A percentile compares a stretch with the other conserved stretches of the same genome.
Evolutionary conservation across 306 rosid genomes (phyloP).

Genomic region (Prunus dulcis): DNA sequence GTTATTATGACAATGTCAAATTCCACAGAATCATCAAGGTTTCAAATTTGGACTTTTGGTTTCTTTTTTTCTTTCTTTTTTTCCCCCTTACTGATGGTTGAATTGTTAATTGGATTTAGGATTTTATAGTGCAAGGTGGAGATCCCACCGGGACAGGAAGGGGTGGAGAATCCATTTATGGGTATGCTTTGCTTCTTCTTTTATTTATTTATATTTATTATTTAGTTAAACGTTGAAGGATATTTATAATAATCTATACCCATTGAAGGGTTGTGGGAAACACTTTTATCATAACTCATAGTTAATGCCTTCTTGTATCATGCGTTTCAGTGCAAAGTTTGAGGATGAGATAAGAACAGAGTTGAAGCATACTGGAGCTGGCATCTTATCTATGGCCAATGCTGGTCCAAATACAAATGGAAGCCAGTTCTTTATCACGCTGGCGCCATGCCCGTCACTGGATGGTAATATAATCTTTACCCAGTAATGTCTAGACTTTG

Average conservation of each 20-base stretch:
- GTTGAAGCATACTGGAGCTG: slow-evolving; percentile 99
- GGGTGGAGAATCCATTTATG: slow-evolving; percentile 97
- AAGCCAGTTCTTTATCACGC: slow-evolving; percentile 92
- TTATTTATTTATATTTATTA: neutral
- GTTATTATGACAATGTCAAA: slow-evolving; percentile 83
- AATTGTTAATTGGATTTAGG: slow-evolving; percentile 47
- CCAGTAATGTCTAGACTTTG: neutral
- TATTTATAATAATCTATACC: too few relatives aligned
- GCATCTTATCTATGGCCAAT: slow-evolving; percentile 96
- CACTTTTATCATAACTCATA: neutral
- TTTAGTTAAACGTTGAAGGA: neutral
- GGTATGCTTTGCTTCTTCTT: slow-evolving; percentile 37
- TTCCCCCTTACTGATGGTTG: neutral
- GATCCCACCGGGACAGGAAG: slow-evolving; percentile 99
- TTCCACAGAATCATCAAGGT: slow-evolving; percentile 99
- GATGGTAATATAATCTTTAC: slow-evolving; percentile 59
- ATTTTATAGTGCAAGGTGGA: slow-evolving; percentile 96
- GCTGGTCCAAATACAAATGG: slow-evolving; percentile 95
- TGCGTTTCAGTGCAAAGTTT: slow-evolving; percentile 59
- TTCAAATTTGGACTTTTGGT: neutral
- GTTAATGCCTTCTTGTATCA: neutral
- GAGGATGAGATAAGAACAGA: slow-evolving; percentile 88
- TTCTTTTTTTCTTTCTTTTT: neutral
- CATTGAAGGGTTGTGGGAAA: neutral
- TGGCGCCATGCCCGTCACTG: slow-evolving; percentile 91